A percentile compares a stretch with the other conserved stretches of the same genome.
Evolutionary conservation across 1,284 basidiomycete genomes (phyloP).

Genomic region (Ganoderma lucidum): DNA sequence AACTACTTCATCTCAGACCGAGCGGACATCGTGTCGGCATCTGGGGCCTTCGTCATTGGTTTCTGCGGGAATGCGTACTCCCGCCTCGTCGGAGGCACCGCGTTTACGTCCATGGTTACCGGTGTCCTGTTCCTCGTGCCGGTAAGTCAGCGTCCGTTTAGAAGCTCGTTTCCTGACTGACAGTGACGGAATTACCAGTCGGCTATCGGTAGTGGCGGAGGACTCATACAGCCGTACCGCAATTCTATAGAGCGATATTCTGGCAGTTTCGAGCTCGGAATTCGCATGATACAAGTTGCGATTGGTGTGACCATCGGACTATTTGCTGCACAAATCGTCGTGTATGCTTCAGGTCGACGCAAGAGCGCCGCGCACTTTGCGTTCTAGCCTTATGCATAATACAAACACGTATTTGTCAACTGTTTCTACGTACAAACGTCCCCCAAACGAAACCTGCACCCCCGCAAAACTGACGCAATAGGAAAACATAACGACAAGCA

Average conservation of each 20-base stretch:
- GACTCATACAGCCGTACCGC: constrained; percentile 71
- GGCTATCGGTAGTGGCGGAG: constrained; percentile 86
- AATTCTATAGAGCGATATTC: constrained; percentile 74
- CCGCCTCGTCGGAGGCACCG: constrained; percentile 77
- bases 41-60: constrained; percentile 86
- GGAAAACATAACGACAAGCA: constrained; percentile 30
- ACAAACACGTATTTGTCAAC: not conserved
- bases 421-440: constrained; percentile 4
- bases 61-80: constrained; percentile 85
- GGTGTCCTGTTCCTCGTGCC: constrained; percentile 87
- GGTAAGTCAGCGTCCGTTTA: constrained; percentile 49
- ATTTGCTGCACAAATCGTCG: constrained; percentile 81
- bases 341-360: constrained; percentile 78
- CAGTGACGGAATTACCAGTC: constrained; percentile 54
- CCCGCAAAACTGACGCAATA: constrained; percentile 18
- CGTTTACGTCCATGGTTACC: constrained; percentile 91
- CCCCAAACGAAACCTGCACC: not conserved
- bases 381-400: constrained; percentile 54
- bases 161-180: constrained; percentile 2
- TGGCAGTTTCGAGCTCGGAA: constrained; percentile 69
- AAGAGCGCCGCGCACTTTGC: constrained; percentile 81
- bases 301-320: constrained; percentile 87
- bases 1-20: constrained; percentile 50
- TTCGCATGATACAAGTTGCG: constrained; percentile 87
- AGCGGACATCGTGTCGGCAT: constrained; percentile 68